A percentile compares a stretch with the other conserved stretches of the same genome.
Conservation (phyloP, 768 basidiomycete genomes). For the Calocybe gangraenosa region DNA sequence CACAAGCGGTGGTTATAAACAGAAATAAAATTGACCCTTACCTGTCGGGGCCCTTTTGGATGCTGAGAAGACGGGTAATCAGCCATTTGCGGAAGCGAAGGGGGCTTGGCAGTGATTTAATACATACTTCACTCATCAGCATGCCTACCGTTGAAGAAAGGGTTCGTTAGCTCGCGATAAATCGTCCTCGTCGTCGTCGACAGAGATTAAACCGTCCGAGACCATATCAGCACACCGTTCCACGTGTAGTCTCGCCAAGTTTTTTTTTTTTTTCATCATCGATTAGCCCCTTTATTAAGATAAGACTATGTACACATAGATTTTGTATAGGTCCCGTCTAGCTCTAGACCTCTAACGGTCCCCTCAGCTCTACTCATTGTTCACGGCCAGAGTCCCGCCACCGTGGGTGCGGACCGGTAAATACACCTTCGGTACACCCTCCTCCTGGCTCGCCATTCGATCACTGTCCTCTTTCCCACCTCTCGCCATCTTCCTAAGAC, state of each 20-base stretch:
- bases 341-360: too few species aligned
- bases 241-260: neutral
- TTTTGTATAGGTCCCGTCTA: too few species aligned
- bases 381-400: constrained; percentile 9
- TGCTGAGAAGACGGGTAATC: constrained; percentile 2
- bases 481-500: constrained; percentile 43
- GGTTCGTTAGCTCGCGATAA: too few species aligned
- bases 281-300: too few species aligned
- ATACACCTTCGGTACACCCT: constrained; percentile 44
- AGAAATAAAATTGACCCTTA: neutral
- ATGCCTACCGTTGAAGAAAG: too few species aligned
- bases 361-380: too few species aligned
- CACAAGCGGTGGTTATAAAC: constrained; percentile 4
- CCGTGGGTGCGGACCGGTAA: constrained; percentile 15
- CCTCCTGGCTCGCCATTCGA: constrained; percentile 28
- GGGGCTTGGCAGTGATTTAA: constrained; percentile 11
- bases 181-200: neutral
- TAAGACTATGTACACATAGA: too few species aligned
- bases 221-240: neutral
- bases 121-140: constrained; percentile 9
- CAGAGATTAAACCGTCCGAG: neutral
- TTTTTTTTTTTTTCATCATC: too few species aligned
- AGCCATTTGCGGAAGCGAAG: constrained; percentile 3
- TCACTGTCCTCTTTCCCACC: constrained; percentile 39
- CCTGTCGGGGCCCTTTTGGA: constrained; percentile 8